Evolutionary conservation across 2,329 filamentous ascomycete species (phyloP).

Genomic region (Fusarium sp.): DNA sequence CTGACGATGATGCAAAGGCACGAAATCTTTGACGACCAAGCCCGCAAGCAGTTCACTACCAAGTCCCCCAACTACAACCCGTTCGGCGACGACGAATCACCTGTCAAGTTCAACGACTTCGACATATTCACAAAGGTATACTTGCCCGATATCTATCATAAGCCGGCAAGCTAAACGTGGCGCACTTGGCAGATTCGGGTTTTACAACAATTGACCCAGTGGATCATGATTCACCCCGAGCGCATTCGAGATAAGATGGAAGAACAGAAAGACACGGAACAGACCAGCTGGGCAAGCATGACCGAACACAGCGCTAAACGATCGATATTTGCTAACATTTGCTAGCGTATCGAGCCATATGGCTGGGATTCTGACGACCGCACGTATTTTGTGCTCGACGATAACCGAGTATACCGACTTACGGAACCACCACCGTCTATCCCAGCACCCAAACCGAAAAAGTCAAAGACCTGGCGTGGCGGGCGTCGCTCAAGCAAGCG

Average conservation of each 20-base stretch:
- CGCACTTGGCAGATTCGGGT: constrained; percentile 72
- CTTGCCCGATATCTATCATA: neutral
- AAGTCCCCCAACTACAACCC: constrained; percentile 87
- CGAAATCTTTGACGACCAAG: constrained; percentile 94
- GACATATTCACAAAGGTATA: constrained; percentile 84
- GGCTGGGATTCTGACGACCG: constrained; percentile 93
- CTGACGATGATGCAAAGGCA: constrained; percentile 65
- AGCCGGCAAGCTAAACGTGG: constrained; percentile 4
- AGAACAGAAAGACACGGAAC: constrained; percentile 85
- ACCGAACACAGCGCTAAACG: constrained; percentile 49
- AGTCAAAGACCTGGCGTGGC: constrained; percentile 66
- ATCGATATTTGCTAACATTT: constrained; percentile 32
- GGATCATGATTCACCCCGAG: constrained; percentile 90
- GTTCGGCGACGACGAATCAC: constrained; percentile 83
- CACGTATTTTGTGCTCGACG: constrained; percentile 91
- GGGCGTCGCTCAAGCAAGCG: constrained; percentile 80
- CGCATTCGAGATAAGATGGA: constrained; percentile 89
- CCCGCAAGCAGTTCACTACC: constrained; percentile 87
- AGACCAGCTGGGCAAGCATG: constrained; percentile 84
- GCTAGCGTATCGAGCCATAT: constrained; percentile 81
- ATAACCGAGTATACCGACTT: constrained; percentile 91
- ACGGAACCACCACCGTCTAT: constrained; percentile 79
- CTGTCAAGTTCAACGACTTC: constrained; percentile 83
- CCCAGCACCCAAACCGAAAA: constrained; percentile 79
- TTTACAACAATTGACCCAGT: constrained; percentile 89